Evolutionary conservation across 106 monocot species (phyloP), one percentile per base, ranked within the genome.

Genomic region (Dendrobium catenatum): DNA sequence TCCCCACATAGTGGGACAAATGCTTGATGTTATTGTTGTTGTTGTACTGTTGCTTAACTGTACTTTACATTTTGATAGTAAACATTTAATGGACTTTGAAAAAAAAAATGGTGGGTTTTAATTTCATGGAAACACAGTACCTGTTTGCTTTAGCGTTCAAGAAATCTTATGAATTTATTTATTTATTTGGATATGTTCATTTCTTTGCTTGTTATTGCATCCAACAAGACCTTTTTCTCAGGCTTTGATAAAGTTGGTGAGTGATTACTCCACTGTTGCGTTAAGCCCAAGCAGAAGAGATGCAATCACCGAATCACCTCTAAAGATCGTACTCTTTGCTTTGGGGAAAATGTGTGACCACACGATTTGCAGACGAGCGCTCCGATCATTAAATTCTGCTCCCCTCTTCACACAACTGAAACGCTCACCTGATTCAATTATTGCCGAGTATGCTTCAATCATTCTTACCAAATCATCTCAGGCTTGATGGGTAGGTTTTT

Each of bases 301-400:
- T 54, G 77, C 84, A 20, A 46, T 82, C 43, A 95, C 85, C 22
- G 95, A 99, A 16, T 95, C 95, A 0, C 95, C 93, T 17, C 84
- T 99, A 2, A 91, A 85, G 47, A 89, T 91, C 6, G 88, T 88
- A 7, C 88, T 99, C 43, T 93, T 99, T 78, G 87, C 95, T n/a
- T 81, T 99, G 79, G 82, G 89, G 24, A 99, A 93, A 78, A 99
- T 99, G 95, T 99, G 93, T 41, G 91, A 91, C 27, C 95, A 95
- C 81, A 59, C 88, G 58, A 73, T 83, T 26, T 99, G 99, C 79
- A 95, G 93, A 54, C 83, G 82, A 9, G 86, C 80, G 77, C 74
- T 99, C 48, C 79, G 91, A 33, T 91, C 95, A 0, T 90, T 95
- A 2, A 89, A 95, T 77, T 82, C 86, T 55, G 84, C 90, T 43